Percentiles rank a stretch among this genome's conserved stretches.
Conservation (phyloP, 2,329 filamentous ascomycete species). For the Leptodontidium sp. region DNA sequence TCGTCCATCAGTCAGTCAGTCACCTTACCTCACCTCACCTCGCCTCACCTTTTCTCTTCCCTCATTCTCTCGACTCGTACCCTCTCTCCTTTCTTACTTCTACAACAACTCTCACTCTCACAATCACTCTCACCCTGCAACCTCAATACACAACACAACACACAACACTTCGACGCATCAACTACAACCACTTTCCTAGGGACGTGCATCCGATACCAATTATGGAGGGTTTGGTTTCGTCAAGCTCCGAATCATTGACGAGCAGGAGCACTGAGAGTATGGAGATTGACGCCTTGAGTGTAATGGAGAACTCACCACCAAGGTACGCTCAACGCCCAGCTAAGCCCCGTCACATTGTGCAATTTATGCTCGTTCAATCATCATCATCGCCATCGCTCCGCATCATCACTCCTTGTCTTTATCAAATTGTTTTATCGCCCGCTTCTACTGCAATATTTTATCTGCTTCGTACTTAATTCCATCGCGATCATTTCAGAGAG, state of each 20-base stretch:
- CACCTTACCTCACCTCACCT: constrained; percentile 1
- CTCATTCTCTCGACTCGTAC: constrained; percentile 3
- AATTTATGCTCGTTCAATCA: constrained; percentile 4
- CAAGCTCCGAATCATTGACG: constrained; percentile 42
- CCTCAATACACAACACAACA: not conserved
- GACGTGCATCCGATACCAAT: constrained; percentile 11
- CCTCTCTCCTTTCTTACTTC: constrained; percentile 21
- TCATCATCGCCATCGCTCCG: constrained; percentile 1
- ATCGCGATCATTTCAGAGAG: constrained; percentile 5
- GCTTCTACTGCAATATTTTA: not conserved
- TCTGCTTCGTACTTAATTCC: not conserved
- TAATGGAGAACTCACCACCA: constrained; percentile 35
- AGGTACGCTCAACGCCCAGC: constrained; percentile 35
- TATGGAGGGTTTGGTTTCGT: constrained; percentile 29
- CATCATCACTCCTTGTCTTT: not conserved
- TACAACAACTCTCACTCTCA: not conserved
- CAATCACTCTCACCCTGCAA: constrained; percentile 6
- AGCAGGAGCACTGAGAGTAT: constrained; percentile 40
- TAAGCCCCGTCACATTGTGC: constrained; percentile 14
- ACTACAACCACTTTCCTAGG: not conserved
- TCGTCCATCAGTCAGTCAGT: not conserved
- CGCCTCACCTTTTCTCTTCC: constrained; percentile 18
- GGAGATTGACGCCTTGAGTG: constrained; percentile 39
- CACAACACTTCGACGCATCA: not conserved
- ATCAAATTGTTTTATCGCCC: not conserved